These are phyloP conservation scores for Trichophyton schoenleinii DNA, from an alignment of 2,329 filamentous ascomycete species.

Conservation along the genomic window DNA sequence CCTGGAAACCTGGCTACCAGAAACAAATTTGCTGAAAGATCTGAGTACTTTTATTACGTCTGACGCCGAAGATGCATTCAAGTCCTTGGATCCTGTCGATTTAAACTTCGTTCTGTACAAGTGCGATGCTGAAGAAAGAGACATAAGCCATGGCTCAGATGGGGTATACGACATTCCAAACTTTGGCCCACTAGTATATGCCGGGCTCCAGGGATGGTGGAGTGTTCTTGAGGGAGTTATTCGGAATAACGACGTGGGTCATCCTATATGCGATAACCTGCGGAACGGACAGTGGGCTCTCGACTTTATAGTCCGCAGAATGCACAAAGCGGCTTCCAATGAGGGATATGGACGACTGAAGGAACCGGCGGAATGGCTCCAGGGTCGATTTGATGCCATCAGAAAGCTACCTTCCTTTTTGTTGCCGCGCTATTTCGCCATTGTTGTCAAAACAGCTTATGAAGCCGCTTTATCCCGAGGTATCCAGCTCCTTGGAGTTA, in stretches of 20 bases:
- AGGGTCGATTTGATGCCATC: constrained; percentile 73
- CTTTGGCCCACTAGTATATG: constrained; percentile 76
- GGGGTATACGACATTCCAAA: constrained; percentile 83
- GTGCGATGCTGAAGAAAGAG: constrained; percentile 77
- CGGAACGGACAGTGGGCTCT: constrained; percentile 84
- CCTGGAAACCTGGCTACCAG: constrained; percentile 91
- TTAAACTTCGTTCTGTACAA: constrained; percentile 87
- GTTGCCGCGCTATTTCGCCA: constrained; percentile 81
- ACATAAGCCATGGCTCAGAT: constrained; percentile 64
- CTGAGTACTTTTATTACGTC: constrained; percentile 78
- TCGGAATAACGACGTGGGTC: constrained; percentile 76
- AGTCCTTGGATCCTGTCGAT: constrained; percentile 61
- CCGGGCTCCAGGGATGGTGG: constrained; percentile 98
- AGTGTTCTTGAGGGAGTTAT: constrained; percentile 77
- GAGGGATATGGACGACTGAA: constrained; percentile 50
- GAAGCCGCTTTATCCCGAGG: constrained; percentile 66
- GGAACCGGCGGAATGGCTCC: constrained; percentile 63
- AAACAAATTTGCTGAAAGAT: constrained; percentile 68
- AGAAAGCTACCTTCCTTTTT: constrained; percentile 77
- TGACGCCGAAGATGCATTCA: constrained; percentile 67
- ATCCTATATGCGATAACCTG: constrained; percentile 85
- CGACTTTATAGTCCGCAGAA: constrained; percentile 69
- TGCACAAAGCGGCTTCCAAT: constrained; percentile 58
- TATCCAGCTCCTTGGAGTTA: constrained; percentile 64
- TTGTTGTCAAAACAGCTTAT: constrained; percentile 80